Conservation (phyloP, 805 yeast genomes). For the Candida fluviatilis region DNA sequence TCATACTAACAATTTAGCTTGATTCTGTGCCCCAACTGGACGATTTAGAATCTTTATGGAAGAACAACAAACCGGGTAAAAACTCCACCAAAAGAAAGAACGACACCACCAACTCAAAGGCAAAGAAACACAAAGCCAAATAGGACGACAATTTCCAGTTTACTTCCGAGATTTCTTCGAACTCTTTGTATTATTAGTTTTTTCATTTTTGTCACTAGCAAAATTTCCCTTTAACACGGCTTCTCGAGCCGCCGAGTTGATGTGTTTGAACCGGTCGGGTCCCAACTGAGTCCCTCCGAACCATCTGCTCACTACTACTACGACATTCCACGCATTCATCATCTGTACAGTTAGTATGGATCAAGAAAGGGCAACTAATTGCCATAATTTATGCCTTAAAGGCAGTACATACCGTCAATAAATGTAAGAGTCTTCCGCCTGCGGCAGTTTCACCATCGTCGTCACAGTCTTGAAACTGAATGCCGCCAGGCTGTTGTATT, state of each 20-base stretch:
- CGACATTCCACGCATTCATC: slow-evolving; percentile 79
- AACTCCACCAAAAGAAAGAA: slow-evolving; percentile 4
- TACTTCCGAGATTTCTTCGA: slow-evolving; percentile 23
- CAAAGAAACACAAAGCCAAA: slow-evolving; percentile 8
- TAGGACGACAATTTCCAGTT: slow-evolving; percentile 5
- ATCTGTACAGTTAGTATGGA: slow-evolving; percentile 33
- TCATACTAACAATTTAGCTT: neutral
- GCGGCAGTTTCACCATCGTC: slow-evolving; percentile 98
- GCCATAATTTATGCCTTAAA: neutral
- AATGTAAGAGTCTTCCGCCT: slow-evolving; percentile 79
- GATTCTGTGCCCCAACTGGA: neutral
- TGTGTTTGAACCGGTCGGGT: slow-evolving; percentile 91
- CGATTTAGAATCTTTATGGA: slow-evolving; percentile 3
- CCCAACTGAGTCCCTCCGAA: slow-evolving; percentile 90
- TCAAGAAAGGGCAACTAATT: neutral
- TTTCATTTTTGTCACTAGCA: slow-evolving; percentile 12
- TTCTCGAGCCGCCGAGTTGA: slow-evolving; percentile 82
- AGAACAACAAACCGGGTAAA: neutral
- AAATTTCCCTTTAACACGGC: slow-evolving; percentile 69
- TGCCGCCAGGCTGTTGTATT: slow-evolving; percentile 52
- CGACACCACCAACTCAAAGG: slow-evolving; percentile 8
- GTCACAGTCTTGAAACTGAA: slow-evolving; percentile 77
- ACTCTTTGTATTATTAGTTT: slow-evolving; percentile 14
- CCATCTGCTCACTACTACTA: slow-evolving; percentile 89
- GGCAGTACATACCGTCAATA: slow-evolving; percentile 49